These are phyloP conservation scores for Naganishia vaughanmartiniae DNA, from an alignment of 768 basidiomycete species.

Conservation along the genomic window DNA sequence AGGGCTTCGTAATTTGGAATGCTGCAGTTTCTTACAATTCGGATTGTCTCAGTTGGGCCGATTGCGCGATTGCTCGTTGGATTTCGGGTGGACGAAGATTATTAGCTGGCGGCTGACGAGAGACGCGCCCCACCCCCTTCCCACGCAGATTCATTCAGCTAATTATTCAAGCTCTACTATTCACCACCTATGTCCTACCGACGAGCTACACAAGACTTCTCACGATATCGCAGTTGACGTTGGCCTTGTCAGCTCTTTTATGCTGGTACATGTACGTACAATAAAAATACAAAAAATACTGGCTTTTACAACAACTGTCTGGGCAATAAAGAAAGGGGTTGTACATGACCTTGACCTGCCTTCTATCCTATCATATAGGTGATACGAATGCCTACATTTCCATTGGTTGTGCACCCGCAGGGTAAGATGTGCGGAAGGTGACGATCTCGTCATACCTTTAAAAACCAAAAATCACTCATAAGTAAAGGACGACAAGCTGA, in stretches of 20 bases:
- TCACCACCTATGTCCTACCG: too few relatives aligned
- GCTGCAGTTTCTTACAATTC: not conserved
- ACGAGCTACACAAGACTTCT: too few relatives aligned
- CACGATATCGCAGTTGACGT: too few relatives aligned
- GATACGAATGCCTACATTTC: not conserved
- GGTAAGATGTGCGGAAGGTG: constrained; percentile 59
- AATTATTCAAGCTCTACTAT: too few relatives aligned
- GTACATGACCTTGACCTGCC: not conserved
- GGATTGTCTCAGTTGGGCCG: constrained; percentile 11
- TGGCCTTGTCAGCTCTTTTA: too few relatives aligned
- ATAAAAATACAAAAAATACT: not conserved
- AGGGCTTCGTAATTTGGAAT: constrained; percentile 19
- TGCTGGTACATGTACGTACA: too few relatives aligned
- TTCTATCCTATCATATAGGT: not conserved
- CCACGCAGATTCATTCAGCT: too few relatives aligned
- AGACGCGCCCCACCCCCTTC: too few relatives aligned
- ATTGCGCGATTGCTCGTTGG: too few relatives aligned
- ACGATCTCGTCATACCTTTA: constrained; percentile 74
- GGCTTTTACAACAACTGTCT: not conserved
- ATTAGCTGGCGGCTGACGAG: not conserved
- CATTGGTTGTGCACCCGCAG: constrained; percentile 11
- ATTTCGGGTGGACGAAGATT: constrained; percentile 14
- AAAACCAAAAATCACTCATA: constrained; percentile 53
- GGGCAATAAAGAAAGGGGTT: not conserved
- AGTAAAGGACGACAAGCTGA: not conserved